Evolutionary conservation across 495 filamentous ascomycete genomes (phyloP).

Genomic region (Apiosordaria backusii): DNA sequence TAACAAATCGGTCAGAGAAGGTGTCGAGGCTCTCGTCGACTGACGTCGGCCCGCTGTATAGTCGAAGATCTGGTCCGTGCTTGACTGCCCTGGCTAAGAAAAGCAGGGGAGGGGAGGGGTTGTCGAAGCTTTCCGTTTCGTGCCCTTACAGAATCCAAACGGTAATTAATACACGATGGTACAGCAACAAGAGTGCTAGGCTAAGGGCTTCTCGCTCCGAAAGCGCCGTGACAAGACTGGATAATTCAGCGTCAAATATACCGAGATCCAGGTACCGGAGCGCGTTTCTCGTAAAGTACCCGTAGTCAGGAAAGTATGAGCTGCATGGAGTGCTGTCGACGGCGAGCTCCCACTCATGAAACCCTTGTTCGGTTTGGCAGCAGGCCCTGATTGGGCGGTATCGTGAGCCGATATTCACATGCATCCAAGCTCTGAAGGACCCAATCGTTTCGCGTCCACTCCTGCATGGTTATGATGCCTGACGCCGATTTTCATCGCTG

Average conservation of each 20-base stretch:
- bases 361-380: neutral
- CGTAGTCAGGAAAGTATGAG: too few relatives aligned
- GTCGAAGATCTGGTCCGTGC: neutral
- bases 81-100: neutral
- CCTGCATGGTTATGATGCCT: slow-evolving; percentile 8
- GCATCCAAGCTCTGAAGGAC: neutral
- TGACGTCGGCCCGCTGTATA: neutral
- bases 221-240: neutral
- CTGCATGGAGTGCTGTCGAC: neutral
- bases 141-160: neutral
- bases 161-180: neutral
- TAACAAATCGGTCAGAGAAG: neutral
- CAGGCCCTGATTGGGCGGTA: slow-evolving; percentile 6
- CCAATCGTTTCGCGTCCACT: slow-evolving; percentile 1
- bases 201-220: neutral
- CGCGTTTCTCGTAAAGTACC: neutral
- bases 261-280: neutral
- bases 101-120: neutral
- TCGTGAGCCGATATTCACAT: slow-evolving; percentile 5
- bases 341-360: neutral
- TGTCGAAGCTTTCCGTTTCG: neutral
- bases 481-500: slow-evolving; percentile 2
- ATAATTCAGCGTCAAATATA: neutral
- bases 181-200: neutral
- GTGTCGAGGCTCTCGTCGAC: too few relatives aligned